Percentiles rank a stretch among this genome's conserved stretches.
phyloP scores from a whole-genome alignment of 129 eudicot species.

The Centella asiatica region DNA sequence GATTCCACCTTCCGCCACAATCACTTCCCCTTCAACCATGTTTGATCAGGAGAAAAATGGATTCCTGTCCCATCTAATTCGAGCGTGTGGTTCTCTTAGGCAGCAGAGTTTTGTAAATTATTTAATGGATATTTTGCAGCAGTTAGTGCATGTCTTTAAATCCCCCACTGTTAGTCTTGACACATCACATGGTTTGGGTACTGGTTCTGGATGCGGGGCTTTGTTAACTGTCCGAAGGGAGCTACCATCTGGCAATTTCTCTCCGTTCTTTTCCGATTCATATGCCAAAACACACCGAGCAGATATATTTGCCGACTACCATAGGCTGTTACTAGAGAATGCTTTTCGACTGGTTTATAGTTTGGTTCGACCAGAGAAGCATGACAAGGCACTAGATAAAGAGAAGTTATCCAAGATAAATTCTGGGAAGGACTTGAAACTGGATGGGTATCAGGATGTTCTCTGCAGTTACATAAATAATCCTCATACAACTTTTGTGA shows the following conservation, averaged over 20 bases:
- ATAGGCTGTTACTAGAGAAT: conserved; percentile 77
- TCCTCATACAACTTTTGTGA: conserved; percentile 63
- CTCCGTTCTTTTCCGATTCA: conserved; percentile 95
- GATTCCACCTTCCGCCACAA: conserved; percentile 31
- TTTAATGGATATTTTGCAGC: conserved; percentile 95
- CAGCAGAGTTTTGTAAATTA: conserved; percentile 82
- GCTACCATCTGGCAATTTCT: conserved; percentile 90
- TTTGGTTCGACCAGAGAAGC: conserved; percentile 92
- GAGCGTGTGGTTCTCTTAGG: conserved; percentile 79
- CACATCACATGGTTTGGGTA: conserved; percentile 42
- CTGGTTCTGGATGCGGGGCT: conserved; percentile 97
- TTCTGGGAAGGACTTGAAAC: conserved; percentile 79
- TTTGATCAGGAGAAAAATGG: conserved; percentile 79
- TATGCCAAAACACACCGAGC: conserved; percentile 94
- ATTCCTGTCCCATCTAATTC: conserved; percentile 62
- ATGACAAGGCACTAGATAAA: conserved; percentile 79
- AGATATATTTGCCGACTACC: conserved; percentile 91
- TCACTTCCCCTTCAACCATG: conserved; percentile 28
- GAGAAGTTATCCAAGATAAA: conserved; percentile 63
- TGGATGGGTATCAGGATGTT: conserved; percentile 97
- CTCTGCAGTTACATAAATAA: conserved; percentile 94
- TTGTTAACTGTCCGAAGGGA: conserved; percentile 84
- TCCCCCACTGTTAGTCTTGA: conserved; percentile 61
- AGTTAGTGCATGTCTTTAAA: conserved; percentile 75
- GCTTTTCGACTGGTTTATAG: conserved; percentile 87